Percentiles rank a stretch among this genome's conserved stretches.
phyloP scores from a whole-genome alignment of 192 early-diverging fungal species.

The Irineochytrium annulatum region DNA sequence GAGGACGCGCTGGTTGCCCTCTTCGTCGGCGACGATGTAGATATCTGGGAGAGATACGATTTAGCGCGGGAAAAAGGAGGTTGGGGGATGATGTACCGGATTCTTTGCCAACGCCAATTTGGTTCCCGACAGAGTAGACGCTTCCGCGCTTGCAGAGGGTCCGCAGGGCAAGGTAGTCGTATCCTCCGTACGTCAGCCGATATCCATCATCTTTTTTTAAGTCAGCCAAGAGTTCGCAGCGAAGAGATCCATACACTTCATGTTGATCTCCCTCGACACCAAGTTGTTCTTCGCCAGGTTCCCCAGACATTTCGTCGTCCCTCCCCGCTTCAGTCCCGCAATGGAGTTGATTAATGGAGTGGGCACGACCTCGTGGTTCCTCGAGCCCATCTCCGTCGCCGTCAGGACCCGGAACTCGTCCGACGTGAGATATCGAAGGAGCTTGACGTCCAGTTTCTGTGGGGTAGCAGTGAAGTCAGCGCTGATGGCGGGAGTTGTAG shows the following conservation, averaged over 20 bases:
- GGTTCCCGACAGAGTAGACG: conserved; percentile 94
- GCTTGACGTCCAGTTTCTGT: conserved; percentile 95
- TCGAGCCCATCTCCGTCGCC: conserved; percentile 93
- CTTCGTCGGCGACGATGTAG: conserved; percentile 92
- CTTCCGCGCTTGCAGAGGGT: conserved; percentile 83
- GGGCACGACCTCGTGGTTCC: conserved; percentile 98
- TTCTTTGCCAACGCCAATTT: conserved; percentile 99
- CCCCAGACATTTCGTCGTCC: conserved; percentile 77
- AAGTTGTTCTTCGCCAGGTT: conserved; percentile 89
- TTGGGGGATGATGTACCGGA: no score
- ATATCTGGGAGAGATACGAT: conserved; percentile 80
- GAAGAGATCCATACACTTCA: conserved; percentile 54
- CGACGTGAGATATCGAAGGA: conserved; percentile 85
- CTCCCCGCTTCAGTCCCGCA: conserved; percentile 82
- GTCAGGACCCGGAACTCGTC: conserved; percentile 97
- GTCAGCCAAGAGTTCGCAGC: neutral
- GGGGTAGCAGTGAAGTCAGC: no score
- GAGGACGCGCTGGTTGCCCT: conserved; percentile 85
- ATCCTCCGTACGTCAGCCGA: conserved; percentile 97
- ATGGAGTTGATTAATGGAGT: conserved; percentile 88
- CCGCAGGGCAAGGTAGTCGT: conserved; percentile 95
- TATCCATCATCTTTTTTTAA: conserved; percentile 82
- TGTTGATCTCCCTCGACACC: conserved; percentile 78
- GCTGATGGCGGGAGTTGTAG: no score
- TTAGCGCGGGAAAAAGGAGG: no score